Percentiles rank a stretch among this genome's conserved stretches.
phyloP scores from a whole-genome alignment of 2,329 filamentous ascomycete genomes.

The Penicillium brevicompactum region DNA sequence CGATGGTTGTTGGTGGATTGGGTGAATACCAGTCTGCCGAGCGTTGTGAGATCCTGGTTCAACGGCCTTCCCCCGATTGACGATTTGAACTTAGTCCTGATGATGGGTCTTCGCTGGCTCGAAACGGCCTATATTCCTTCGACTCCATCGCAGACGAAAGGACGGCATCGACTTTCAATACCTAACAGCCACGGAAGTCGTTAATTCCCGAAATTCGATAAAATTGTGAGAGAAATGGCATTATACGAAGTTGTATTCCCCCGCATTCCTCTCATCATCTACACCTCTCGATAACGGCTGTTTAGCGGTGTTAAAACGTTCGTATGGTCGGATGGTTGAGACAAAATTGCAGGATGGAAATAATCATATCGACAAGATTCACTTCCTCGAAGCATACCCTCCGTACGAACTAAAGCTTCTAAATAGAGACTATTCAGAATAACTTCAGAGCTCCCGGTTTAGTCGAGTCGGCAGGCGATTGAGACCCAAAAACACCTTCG shows the following conservation, averaged over 20 bases:
- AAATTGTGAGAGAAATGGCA: neutral
- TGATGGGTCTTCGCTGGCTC: neutral
- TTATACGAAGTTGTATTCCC: neutral
- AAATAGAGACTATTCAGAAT: slow-evolving; percentile 11
- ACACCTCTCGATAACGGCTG: neutral
- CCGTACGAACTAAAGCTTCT: neutral
- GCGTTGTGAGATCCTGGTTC: too few relatives aligned
- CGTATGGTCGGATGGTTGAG: neutral
- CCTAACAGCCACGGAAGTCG: neutral
- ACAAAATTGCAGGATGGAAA: neutral
- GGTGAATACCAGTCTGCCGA: too few relatives aligned
- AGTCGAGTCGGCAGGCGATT: neutral
- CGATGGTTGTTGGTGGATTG: too few relatives aligned
- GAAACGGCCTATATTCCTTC: neutral
- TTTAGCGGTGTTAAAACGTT: too few relatives aligned
- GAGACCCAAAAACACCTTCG: neutral
- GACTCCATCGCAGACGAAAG: neutral
- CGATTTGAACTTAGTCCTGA: neutral
- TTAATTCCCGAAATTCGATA: neutral
- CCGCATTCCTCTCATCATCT: neutral
- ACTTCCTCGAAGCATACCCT: too few relatives aligned
- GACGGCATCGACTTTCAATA: neutral
- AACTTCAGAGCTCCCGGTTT: slow-evolving; percentile 4
- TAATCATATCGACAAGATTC: slow-evolving; percentile 8
- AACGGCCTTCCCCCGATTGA: too few relatives aligned